phyloP scores from a whole-genome alignment of 2,329 filamentous ascomycete genomes.

The Magnaporthales sp. region DNA sequence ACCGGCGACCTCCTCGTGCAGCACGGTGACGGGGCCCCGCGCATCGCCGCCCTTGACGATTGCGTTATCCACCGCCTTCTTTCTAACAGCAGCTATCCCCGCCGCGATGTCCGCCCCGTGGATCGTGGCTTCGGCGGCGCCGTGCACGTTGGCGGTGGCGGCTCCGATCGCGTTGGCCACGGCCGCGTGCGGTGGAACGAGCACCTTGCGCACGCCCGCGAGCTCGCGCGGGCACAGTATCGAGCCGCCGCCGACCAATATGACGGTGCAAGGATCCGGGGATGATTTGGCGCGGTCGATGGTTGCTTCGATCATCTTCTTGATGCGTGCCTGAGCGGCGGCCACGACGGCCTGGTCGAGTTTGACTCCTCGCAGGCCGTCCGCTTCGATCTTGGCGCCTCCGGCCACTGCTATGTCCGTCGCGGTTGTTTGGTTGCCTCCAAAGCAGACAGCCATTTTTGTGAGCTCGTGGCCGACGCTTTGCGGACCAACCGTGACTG shows the following conservation, averaged over 20 bases:
- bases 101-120: constrained; percentile 29
- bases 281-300: constrained; percentile 57
- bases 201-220: constrained; percentile 30
- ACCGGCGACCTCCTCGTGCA: constrained; percentile 13
- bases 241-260: constrained; percentile 56
- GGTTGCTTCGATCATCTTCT: constrained; percentile 42
- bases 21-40: constrained; percentile 9
- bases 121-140: constrained; percentile 42
- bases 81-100: constrained; percentile 27
- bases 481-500: constrained; percentile 10
- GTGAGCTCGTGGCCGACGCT: constrained; percentile 46
- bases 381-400: background rate
- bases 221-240: constrained; percentile 48
- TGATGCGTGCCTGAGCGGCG: constrained; percentile 29
- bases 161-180: constrained; percentile 60
- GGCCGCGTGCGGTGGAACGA: constrained; percentile 43
- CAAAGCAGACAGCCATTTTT: constrained; percentile 13
- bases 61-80: constrained; percentile 33
- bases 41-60: constrained; percentile 33
- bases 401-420: constrained; percentile 10
- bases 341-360: constrained; percentile 26
- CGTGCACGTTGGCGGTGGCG: constrained; percentile 51
- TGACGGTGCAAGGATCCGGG: constrained; percentile 46
- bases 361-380: constrained; percentile 11
- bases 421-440: constrained; percentile 13